phyloP scores from a whole-genome alignment of 1,284 basidiomycete species.

The Sphagnurus paluster region DNA sequence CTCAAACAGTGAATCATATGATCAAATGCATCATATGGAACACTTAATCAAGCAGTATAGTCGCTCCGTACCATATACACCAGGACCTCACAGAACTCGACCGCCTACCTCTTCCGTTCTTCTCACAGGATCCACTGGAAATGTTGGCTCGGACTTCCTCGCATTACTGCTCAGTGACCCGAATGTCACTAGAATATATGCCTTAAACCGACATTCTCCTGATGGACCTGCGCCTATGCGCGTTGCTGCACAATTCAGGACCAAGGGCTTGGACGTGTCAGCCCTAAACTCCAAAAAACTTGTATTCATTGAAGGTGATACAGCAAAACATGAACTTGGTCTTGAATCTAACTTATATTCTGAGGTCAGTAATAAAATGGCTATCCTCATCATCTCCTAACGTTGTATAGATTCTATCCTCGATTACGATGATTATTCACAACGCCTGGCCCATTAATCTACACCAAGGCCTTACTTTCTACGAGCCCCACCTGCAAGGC shows the following conservation, averaged over 20 bases:
- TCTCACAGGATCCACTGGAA: conserved; percentile 33
- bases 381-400: not conserved
- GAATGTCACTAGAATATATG: conserved; percentile 21
- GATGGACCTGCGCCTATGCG: conserved; percentile 1
- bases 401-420: conserved; percentile 8
- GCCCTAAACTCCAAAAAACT: conserved; percentile 6
- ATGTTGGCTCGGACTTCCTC: conserved; percentile 28
- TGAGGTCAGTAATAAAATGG: not conserved
- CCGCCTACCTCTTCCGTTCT: conserved; percentile 27
- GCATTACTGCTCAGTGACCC: conserved; percentile 18
- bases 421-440: conserved; percentile 16
- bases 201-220: conserved; percentile 10
- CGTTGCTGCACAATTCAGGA: conserved; percentile 1
- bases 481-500: conserved; percentile 8
- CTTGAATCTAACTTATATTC: conserved; percentile 4
- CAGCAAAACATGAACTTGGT: conserved; percentile 2
- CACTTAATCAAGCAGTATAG: no score
- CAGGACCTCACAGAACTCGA: no score
- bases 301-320: conserved; percentile 6
- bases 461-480: conserved; percentile 5
- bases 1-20: no score
- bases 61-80: no score
- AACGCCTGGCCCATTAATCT: conserved; percentile 19
- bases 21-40: no score
- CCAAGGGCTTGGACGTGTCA: not conserved